A percentile compares a stretch with the other conserved stretches of the same genome.
phyloP scores from a whole-genome alignment of 2,329 filamentous ascomycete species.

The Aspergillus aculeatinus region DNA sequence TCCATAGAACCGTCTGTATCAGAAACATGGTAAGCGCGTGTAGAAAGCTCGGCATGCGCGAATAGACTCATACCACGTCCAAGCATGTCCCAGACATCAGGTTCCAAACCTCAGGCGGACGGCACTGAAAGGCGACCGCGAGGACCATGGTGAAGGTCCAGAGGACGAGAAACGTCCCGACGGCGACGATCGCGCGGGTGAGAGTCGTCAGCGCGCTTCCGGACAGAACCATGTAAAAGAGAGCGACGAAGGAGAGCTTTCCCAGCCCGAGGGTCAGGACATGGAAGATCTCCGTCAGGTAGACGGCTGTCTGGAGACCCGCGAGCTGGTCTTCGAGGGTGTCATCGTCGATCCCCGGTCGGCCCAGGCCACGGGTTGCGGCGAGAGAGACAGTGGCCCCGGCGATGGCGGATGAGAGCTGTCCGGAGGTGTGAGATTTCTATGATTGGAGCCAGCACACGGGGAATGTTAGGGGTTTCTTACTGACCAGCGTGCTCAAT shows the following conservation, averaged over 20 bases:
- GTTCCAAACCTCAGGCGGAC: conserved; percentile 1
- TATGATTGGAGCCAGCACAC: background rate
- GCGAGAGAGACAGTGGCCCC: conserved; percentile 3
- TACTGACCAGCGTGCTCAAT: background rate
- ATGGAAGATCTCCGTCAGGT: background rate
- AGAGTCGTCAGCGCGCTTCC: background rate
- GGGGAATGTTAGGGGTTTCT: background rate
- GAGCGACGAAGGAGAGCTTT: background rate
- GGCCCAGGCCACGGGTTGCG: background rate
- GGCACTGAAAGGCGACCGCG: background rate
- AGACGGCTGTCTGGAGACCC: background rate
- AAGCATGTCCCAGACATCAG: background rate
- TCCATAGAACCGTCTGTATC: background rate
- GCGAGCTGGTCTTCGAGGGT: background rate
- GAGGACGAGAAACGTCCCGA: background rate
- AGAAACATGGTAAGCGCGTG: background rate
- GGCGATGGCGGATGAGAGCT: background rate
- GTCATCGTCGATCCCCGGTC: background rate
- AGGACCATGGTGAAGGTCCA: conserved; percentile 1
- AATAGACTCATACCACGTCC: background rate
- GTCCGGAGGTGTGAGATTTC: background rate
- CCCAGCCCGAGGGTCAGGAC: conserved; percentile 2
- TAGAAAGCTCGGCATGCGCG: too few species aligned
- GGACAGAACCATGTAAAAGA: conserved; percentile 2
- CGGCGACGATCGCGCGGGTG: background rate